Evolutionary conservation across 2,329 filamentous ascomycete species (phyloP), one percentile per base, ranked within the genome.

Genomic region (Peltaster fructicola): DNA sequence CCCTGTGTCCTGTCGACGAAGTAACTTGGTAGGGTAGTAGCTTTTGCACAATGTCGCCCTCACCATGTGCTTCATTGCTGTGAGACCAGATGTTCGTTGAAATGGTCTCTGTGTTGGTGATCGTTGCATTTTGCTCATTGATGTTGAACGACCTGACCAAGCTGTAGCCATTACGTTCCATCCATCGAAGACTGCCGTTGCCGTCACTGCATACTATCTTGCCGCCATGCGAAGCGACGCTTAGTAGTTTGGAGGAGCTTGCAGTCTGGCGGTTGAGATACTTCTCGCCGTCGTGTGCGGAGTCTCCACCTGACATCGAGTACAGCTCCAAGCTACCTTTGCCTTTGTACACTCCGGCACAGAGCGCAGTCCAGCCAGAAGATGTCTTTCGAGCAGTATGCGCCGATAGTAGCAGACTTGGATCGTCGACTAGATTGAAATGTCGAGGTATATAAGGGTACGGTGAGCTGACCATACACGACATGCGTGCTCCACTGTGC

Each of bases 291-390:
- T 8, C 51, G 51, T 13, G 53, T 57, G 20, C 17, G 14, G 27
- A 22, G 11, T 18, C 17, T 18, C 8, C 8, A 18, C 17, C 17
- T 7, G 17, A 7, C 8, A 18, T 7, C 8, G 17, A 8, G 47
- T 91, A 92, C n/a, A 92, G 55, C 44, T 95, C 85, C 2, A 95
- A 57, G 0, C 77, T 84, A 1, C 85, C 85, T 48, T 88, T 84
- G 15, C 76, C 80, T 39, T 88, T 90, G 54, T 93, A 93, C 44
- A 85, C 79, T 4, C 84, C 85, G 18, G 77, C 79, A 3, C 81
- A 79, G 25, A 92, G 65, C 14, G 93, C 52, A 0, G 75, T 82
- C 22, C 73, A 61, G 1, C 72, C 63, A 0, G 51, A 40, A 1
- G 48, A 46, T n/a, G 41, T 51, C 37, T 73, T 73, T n/a, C 60